Conservation (phyloP, 805 yeast species). For the Ogataea allantospora region DNA sequence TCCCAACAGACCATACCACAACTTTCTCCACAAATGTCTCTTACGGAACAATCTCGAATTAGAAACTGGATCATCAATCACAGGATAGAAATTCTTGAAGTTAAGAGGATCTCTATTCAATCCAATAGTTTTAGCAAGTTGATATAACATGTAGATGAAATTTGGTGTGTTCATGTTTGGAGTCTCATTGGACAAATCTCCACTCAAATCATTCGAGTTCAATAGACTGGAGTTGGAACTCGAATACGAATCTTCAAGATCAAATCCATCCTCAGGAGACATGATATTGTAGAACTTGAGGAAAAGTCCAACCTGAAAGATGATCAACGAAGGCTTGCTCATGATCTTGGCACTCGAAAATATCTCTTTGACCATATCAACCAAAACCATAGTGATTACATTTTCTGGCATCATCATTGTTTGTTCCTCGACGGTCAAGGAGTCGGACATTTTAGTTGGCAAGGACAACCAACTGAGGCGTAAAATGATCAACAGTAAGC, state of each 20-base stretch:
- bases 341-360: constrained; percentile 42
- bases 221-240: constrained; percentile 23
- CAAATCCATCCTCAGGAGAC: constrained; percentile 57
- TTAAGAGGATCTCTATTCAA: constrained; percentile 48
- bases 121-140: constrained; percentile 47
- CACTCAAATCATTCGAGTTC: constrained; percentile 35
- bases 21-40: constrained; percentile 41
- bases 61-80: constrained; percentile 30
- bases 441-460: constrained; percentile 39
- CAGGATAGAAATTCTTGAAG: constrained; percentile 35
- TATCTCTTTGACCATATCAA: constrained; percentile 45
- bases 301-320: constrained; percentile 59
- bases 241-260: constrained; percentile 41
- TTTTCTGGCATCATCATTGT: constrained; percentile 40
- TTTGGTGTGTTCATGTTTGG: constrained; percentile 38
- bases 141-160: constrained; percentile 37
- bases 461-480: constrained; percentile 56
- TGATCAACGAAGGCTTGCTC: constrained; percentile 44
- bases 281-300: constrained; percentile 53
- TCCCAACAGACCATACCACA: constrained; percentile 37
- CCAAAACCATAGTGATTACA: constrained; percentile 39
- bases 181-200: constrained; percentile 34
- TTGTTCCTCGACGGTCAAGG: constrained; percentile 31
- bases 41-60: constrained; percentile 32
- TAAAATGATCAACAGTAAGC: constrained; percentile 50